Conservation (phyloP, 768 basidiomycete genomes). For the Tulasnella sp. region DNA sequence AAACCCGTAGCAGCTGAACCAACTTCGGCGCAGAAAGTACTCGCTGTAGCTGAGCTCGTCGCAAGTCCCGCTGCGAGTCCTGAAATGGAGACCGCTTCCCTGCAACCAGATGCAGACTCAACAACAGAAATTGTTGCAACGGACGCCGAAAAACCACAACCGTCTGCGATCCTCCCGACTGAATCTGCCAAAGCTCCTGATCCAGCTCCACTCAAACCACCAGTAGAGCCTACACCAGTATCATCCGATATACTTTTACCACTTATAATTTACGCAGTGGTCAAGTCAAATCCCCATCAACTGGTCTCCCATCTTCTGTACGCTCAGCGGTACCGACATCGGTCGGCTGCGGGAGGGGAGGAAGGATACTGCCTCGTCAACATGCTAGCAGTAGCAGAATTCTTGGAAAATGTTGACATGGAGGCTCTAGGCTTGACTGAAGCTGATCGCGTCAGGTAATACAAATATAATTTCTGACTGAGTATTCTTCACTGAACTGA, state of each 20-base stretch:
- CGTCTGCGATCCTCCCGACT: too few species aligned
- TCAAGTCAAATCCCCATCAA: conserved; percentile 78
- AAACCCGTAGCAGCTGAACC: too few species aligned
- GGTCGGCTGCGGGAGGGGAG: conserved; percentile 51
- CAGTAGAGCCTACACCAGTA: conserved; percentile 32
- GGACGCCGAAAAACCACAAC: too few species aligned
- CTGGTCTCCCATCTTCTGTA: conserved; percentile 53
- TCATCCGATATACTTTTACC: conserved; percentile 88
- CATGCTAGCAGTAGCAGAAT: conserved; percentile 88
- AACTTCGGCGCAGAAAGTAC: too few species aligned
- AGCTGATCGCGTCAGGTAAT: conserved; percentile 38
- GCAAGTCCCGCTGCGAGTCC: too few species aligned
- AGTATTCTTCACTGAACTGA: background rate
- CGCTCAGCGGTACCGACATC: conserved; percentile 43
- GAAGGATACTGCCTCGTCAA: conserved; percentile 90
- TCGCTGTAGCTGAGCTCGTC: too few species aligned
- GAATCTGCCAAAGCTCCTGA: background rate
- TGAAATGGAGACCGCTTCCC: too few species aligned
- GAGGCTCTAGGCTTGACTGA: conserved; percentile 51
- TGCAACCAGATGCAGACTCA: too few species aligned
- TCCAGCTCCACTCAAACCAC: background rate
- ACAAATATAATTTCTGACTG: conserved; percentile 21
- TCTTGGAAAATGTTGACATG: conserved; percentile 87
- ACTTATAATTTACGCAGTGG: conserved; percentile 84
- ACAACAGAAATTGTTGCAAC: too few species aligned